phyloP scores from a whole-genome alignment of 164 flowering plant genomes.

The Annona cherimola region DNA sequence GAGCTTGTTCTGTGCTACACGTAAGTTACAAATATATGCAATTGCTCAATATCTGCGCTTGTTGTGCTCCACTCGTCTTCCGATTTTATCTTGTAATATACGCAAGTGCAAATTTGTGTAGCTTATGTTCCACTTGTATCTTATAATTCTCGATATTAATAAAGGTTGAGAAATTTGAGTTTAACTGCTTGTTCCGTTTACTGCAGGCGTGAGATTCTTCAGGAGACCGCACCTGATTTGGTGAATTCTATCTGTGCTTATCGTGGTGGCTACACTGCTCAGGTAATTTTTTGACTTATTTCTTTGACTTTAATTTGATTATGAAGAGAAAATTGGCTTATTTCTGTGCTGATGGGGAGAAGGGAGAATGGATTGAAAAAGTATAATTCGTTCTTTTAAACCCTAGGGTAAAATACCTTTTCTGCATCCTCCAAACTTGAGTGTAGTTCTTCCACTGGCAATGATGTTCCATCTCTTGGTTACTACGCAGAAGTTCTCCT shows the following conservation, averaged over 20 bases:
- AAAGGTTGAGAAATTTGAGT: not conserved
- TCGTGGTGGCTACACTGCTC: conserved; percentile 81
- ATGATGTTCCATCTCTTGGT: not conserved
- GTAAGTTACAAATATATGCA: conserved; percentile 38
- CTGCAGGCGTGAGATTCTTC: conserved; percentile 80
- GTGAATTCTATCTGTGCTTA: conserved; percentile 63
- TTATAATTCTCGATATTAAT: not conserved
- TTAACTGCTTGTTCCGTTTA: not conserved
- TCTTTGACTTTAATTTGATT: not conserved
- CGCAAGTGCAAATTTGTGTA: too few relatives aligned
- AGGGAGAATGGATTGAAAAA: not conserved
- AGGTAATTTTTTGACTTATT: conserved; percentile 40
- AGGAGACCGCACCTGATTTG: conserved; percentile 64
- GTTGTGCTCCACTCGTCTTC: not conserved
- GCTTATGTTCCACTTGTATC: not conserved
- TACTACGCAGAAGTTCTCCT: not conserved
- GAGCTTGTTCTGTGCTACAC: conserved; percentile 84
- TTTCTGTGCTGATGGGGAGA: not conserved
- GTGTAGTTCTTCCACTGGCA: not conserved
- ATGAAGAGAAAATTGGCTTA: not conserved
- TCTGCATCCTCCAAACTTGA: not conserved
- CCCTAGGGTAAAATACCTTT: not conserved
- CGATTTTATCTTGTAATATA: not conserved
- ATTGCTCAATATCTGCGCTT: not conserved
- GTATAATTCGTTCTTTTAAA: not conserved